Evolutionary conservation across 768 basidiomycete genomes (phyloP).

Genomic region (Serendipita vermifera): DNA sequence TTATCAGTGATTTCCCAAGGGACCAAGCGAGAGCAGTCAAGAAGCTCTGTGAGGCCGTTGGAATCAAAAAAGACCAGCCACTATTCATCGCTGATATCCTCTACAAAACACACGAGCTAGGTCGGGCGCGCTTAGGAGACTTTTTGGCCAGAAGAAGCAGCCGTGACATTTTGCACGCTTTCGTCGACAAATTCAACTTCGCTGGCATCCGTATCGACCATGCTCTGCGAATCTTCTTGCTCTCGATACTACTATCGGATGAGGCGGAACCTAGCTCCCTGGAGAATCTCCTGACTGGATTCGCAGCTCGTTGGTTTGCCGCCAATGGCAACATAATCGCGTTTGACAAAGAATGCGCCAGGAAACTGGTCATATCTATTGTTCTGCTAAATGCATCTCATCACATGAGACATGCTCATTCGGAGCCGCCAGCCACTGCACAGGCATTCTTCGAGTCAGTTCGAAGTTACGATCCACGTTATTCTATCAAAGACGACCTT

Average conservation of each 20-base stretch:
- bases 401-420: constrained; percentile 54
- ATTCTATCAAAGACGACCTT: constrained; percentile 58
- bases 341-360: constrained; percentile 70
- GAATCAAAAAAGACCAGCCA: constrained; percentile 28
- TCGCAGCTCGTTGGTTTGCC: constrained; percentile 83
- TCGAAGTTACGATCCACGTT: constrained; percentile 58
- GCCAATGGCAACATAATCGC: constrained; percentile 67
- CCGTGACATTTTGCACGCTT: constrained; percentile 65
- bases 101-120: constrained; percentile 74
- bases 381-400: constrained; percentile 82
- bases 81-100: constrained; percentile 61
- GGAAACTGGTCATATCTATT: constrained; percentile 64
- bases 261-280: constrained; percentile 31
- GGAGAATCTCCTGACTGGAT: constrained; percentile 67
- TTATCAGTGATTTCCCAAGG: constrained; percentile 22
- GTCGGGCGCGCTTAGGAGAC: constrained; percentile 69
- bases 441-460: constrained; percentile 80
- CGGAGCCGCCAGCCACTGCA: constrained; percentile 32
- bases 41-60: constrained; percentile 21
- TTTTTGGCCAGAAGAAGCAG: constrained; percentile 67
- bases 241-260: constrained; percentile 57
- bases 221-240: constrained; percentile 78
- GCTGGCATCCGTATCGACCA: constrained; percentile 72
- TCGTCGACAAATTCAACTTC: constrained; percentile 80
- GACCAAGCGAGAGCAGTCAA: constrained; percentile 17